phyloP scores from a whole-genome alignment of 129 eudicot genomes.

The Tanacetum coccineum region DNA sequence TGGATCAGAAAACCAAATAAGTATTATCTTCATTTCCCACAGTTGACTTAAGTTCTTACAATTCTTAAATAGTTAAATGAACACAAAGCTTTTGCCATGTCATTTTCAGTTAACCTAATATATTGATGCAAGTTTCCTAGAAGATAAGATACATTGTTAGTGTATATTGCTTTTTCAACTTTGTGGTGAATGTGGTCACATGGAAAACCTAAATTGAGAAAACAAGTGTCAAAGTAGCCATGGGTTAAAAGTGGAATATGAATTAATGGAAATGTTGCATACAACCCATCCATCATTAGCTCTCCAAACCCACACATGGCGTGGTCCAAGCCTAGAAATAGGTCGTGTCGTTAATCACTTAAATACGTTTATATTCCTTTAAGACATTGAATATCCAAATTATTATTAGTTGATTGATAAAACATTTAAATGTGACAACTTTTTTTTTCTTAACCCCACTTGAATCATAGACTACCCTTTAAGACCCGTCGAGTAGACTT shows the following conservation, averaged over 20 bases:
- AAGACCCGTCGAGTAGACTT: too few relatives aligned
- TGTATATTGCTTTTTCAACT: constrained; percentile 20
- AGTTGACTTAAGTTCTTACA: neutral
- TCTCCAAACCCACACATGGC: constrained; percentile 16
- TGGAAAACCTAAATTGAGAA: constrained; percentile 19
- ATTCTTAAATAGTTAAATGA: neutral
- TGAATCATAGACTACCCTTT: too few relatives aligned
- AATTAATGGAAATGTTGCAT: constrained; percentile 25
- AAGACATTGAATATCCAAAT: neutral
- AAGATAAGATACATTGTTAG: constrained; percentile 18
- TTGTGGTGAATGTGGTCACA: constrained; percentile 34
- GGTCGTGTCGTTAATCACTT: constrained; percentile 3
- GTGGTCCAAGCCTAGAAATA: constrained; percentile 24
- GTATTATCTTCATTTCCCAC: neutral
- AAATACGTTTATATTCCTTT: too few relatives aligned
- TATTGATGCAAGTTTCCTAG: constrained; percentile 11
- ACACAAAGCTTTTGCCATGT: constrained; percentile 13
- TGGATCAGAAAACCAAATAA: neutral
- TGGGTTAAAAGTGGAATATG: constrained; percentile 25
- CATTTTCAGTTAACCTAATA: constrained; percentile 20
- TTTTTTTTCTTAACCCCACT: too few relatives aligned
- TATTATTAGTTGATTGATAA: neutral
- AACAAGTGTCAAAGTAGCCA: constrained; percentile 28
- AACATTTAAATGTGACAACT: neutral
- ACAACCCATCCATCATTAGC: constrained; percentile 18